phyloP scores from a whole-genome alignment of 768 basidiomycete genomes.

The Suillus spraguei region DNA sequence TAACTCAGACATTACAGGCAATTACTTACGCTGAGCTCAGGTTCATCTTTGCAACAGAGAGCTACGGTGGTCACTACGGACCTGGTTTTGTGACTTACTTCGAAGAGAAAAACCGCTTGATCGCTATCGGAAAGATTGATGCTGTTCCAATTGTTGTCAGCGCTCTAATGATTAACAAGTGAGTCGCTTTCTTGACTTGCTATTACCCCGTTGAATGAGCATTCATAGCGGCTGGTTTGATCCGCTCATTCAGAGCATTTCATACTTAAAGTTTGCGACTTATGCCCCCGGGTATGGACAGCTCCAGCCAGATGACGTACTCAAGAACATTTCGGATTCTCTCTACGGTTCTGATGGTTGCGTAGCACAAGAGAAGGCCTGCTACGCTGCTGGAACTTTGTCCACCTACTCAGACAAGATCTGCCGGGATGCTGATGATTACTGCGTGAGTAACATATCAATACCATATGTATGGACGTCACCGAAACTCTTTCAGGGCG shows the following conservation, averaged over 20 bases:
- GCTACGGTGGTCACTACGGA: conserved; percentile 71
- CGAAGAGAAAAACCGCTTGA: conserved; percentile 58
- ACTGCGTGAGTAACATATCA: conserved; percentile 48
- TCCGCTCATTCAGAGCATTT: conserved; percentile 61
- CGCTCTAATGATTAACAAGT: conserved; percentile 70
- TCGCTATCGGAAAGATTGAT: conserved; percentile 42
- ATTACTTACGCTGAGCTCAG: conserved; percentile 30
- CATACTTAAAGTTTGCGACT: conserved; percentile 61
- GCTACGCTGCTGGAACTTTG: conserved; percentile 54
- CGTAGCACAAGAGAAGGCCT: conserved; percentile 53
- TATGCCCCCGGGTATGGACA: conserved; percentile 70
- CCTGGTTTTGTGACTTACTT: conserved; percentile 68
- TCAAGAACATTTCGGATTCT: conserved; percentile 48
- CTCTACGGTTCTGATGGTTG: conserved; percentile 55
- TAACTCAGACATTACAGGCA: background rate
- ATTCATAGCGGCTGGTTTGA: conserved; percentile 62
- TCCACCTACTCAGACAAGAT: conserved; percentile 46
- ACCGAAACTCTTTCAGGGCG: conserved; percentile 25
- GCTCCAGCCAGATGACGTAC: conserved; percentile 49
- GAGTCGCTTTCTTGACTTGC: conserved; percentile 7
- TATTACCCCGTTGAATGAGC: background rate
- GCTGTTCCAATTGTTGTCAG: conserved; percentile 57
- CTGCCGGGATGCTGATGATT: conserved; percentile 53
- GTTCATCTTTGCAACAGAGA: conserved; percentile 67
- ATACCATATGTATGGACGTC: background rate